Conservation (phyloP, 129 eudicot genomes). For the Saposhnikovia divaricata region DNA sequence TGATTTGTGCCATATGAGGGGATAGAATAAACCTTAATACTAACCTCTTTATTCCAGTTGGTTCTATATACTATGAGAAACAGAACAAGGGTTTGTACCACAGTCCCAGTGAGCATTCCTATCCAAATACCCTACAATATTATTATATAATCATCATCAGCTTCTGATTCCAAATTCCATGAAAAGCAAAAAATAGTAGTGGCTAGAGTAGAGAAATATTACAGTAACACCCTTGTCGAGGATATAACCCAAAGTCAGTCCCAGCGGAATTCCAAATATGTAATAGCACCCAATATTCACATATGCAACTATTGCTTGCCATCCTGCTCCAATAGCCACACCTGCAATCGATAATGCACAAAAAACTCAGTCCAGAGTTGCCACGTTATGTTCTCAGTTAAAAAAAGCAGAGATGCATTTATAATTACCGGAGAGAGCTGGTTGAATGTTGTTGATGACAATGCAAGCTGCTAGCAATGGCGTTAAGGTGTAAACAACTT, state of each 20-base stretch:
- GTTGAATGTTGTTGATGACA: slow-evolving; percentile 30
- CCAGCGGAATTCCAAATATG: slow-evolving; percentile 52
- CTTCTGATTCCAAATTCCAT: background rate
- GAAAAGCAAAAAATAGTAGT: background rate
- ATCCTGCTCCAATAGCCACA: slow-evolving; percentile 62
- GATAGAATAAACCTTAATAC: background rate
- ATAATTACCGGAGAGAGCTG: slow-evolving; percentile 31
- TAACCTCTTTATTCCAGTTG: slow-evolving; percentile 50
- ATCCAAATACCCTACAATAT: slow-evolving; percentile 50
- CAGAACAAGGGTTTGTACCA: slow-evolving; percentile 34
- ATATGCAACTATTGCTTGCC: slow-evolving; percentile 63
- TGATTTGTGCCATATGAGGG: background rate
- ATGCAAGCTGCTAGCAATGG: slow-evolving; percentile 29
- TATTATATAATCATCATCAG: background rate
- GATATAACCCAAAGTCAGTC: slow-evolving; percentile 36
- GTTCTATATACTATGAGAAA: slow-evolving; percentile 40
- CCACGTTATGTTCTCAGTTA: background rate
- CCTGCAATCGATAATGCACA: slow-evolving; percentile 22
- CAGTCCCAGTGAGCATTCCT: slow-evolving; percentile 48
- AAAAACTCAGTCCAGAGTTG: background rate
- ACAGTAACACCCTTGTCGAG: slow-evolving; percentile 37
- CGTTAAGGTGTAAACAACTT: slow-evolving; percentile 22
- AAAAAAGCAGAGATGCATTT: background rate
- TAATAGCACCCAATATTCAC: slow-evolving; percentile 54
- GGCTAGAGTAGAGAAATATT: background rate